Base-by-base conservation (phyloP, 805 yeast species). In the Starmerella vitae region DNA sequence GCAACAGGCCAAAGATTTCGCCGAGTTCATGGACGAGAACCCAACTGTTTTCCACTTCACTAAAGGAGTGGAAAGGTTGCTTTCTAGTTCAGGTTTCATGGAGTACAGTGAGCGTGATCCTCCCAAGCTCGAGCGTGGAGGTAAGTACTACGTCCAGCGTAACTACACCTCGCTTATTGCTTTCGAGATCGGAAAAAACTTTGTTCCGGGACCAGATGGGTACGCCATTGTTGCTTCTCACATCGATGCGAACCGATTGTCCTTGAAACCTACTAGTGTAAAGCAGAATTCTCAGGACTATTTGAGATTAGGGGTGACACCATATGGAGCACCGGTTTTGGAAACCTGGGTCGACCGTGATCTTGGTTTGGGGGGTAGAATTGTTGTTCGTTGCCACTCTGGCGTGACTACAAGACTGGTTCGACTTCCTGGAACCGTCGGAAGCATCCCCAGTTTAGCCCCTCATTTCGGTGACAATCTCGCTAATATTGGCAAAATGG, bases 261-360 rank as follows among this genome's bases (percentile, higher is more conserved):
- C 93, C 20, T 72, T 88, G 50, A 88, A 91, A 62, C 98, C 98
- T 12, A 67, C 79, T 24, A 81, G 94, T 21, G 73, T 77, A 53
- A 72, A 71, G 50, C 59, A 64, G 8, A 63, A 66, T 13, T 30
- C 79, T 49, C 93, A 93, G 1, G 88, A 75, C 53, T 68, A 73
- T 41, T 26, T 33, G 30, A 95, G 91, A 20, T 57, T 78, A 79
- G 97, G 94, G 32, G 93, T 86, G 5, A 97, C 91, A 58, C 72
- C 78, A 37, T 88, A 88, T 54, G 97, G 97, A 27, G 88, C 94
- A 38, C 77, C 85, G 40, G 86, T 94, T 20, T 74, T 76, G 73
- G 94, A 81, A 56, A 73, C 94, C 7, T 88, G 97, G 96, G 88
- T 88, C 57, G 98, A 88, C 59, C 74, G 96, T 43, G 96, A 88